Percentiles rank a stretch among this genome's conserved stretches.
Evolutionary conservation across 352 stramenopile genomes (phyloP).

Genomic region (Phytophthora podocarpi): DNA sequence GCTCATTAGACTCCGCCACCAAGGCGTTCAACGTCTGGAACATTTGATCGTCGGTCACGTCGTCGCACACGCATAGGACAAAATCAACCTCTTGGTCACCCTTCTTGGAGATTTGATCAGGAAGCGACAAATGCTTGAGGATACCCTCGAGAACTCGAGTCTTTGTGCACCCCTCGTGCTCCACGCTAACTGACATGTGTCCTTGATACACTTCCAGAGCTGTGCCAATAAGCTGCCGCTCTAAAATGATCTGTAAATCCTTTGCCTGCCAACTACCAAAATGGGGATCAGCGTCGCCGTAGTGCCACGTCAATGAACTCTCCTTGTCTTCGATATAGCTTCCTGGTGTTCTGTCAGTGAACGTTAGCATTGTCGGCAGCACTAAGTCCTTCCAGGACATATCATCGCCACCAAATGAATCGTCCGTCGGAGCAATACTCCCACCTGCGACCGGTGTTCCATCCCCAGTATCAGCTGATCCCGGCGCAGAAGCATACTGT

Average conservation of each 20-base stretch:
- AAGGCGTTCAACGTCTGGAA: slow-evolving; percentile 87
- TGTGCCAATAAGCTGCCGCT: slow-evolving; percentile 83
- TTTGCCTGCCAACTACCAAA: slow-evolving; percentile 91
- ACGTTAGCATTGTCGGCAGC: slow-evolving; percentile 75
- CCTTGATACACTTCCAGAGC: slow-evolving; percentile 89
- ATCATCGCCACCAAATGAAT: slow-evolving; percentile 62
- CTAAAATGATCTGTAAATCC: slow-evolving; percentile 90
- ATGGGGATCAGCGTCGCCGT: slow-evolving; percentile 81
- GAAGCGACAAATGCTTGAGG: slow-evolving; percentile 72
- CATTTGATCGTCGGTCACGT: slow-evolving; percentile 91
- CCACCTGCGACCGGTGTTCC: slow-evolving; percentile 20
- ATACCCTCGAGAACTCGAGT: slow-evolving; percentile 76
- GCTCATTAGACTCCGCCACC: slow-evolving; percentile 75
- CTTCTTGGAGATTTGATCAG: slow-evolving; percentile 68
- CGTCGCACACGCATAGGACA: slow-evolving; percentile 88
- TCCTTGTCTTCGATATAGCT: slow-evolving; percentile 89
- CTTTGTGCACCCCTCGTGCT: slow-evolving; percentile 84
- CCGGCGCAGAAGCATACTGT: slow-evolving; percentile 28
- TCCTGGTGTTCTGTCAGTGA: slow-evolving; percentile 76
- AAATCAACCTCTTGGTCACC: slow-evolving; percentile 86
- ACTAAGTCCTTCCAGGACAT: slow-evolving; percentile 85
- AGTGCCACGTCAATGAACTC: slow-evolving; percentile 89
- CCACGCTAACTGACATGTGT: slow-evolving; percentile 81
- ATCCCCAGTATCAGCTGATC: slow-evolving; percentile 24
- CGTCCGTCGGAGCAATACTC: slow-evolving; percentile 41